These are phyloP conservation scores for Aspergillus olivimuriae DNA, from an alignment of 495 filamentous ascomycete species.

Conservation along the genomic window DNA sequence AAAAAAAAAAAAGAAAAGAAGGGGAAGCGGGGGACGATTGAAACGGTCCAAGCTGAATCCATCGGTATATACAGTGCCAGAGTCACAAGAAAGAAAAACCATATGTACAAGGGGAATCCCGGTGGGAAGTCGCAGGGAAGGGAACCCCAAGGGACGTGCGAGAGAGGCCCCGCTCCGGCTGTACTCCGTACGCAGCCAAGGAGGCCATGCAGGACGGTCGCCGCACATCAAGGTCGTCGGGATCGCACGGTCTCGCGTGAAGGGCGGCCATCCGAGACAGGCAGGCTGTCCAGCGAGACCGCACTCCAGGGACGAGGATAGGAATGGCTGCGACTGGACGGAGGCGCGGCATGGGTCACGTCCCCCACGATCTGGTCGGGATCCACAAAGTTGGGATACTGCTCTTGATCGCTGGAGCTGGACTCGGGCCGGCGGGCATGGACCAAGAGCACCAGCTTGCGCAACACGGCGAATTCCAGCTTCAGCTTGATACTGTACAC, in stretches of 20 bases:
- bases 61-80: too few species aligned
- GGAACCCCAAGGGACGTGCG: too few species aligned
- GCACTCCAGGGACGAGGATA: conserved; percentile 21
- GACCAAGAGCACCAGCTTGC: conserved; percentile 36
- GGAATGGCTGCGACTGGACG: conserved; percentile 6
- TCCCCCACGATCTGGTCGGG: conserved; percentile 31
- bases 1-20: conserved; percentile 1
- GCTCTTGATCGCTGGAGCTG: conserved; percentile 28
- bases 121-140: too few species aligned
- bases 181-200: too few species aligned
- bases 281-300: conserved; percentile 31
- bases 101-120: too few species aligned
- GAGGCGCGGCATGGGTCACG: conserved; percentile 30
- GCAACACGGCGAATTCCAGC: conserved; percentile 53
- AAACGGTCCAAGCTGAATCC: too few species aligned
- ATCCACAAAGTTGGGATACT: conserved; percentile 35
- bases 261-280: conserved; percentile 14
- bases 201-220: too few species aligned
- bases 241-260: not conserved
- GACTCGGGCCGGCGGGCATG: conserved; percentile 24
- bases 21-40: too few species aligned
- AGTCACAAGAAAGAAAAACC: not conserved
- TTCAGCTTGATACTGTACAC: conserved; percentile 60
- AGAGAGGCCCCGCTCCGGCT: too few species aligned
- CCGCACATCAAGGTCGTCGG: not conserved